Conservation (phyloP, 2,329 filamentous ascomycete genomes). For the Epichloe aotearoae region DNA sequence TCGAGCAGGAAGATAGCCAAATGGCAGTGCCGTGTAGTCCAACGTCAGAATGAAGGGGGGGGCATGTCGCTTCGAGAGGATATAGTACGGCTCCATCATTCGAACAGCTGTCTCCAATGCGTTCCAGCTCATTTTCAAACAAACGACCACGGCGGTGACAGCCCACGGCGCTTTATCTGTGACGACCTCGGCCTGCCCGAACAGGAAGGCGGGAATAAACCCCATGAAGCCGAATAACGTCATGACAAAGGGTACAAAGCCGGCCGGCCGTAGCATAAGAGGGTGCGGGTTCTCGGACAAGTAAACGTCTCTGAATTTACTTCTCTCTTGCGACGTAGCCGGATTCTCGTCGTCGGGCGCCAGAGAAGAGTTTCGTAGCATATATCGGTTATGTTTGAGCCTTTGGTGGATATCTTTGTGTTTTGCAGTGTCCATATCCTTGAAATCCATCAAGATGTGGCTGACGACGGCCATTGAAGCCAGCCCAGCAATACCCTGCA, state of each 20-base stretch:
- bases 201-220: slow-evolving; percentile 50
- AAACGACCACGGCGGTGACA: slow-evolving; percentile 50
- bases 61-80: slow-evolving; percentile 52
- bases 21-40: slow-evolving; percentile 61
- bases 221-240: slow-evolving; percentile 42
- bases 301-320: slow-evolving; percentile 35
- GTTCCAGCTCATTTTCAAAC: slow-evolving; percentile 55
- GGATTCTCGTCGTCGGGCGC: slow-evolving; percentile 47
- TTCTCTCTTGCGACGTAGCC: slow-evolving; percentile 25
- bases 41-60: slow-evolving; percentile 53
- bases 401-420: slow-evolving; percentile 54
- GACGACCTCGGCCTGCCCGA: slow-evolving; percentile 38
- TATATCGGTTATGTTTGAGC: slow-evolving; percentile 53
- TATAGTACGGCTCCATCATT: slow-evolving; percentile 63
- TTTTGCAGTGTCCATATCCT: slow-evolving; percentile 54
- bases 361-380: slow-evolving; percentile 56
- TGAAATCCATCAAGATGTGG: slow-evolving; percentile 63
- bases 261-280: slow-evolving; percentile 49
- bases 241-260: slow-evolving; percentile 46
- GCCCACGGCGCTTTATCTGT: slow-evolving; percentile 52
- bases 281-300: slow-evolving; percentile 52
- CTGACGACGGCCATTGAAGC: slow-evolving; percentile 63
- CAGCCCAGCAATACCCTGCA: slow-evolving; percentile 59
- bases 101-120: slow-evolving; percentile 56
- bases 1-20: slow-evolving; percentile 48